Conservation (phyloP, 1,284 basidiomycete species). For the Ceratobasidium papillatum region DNA sequence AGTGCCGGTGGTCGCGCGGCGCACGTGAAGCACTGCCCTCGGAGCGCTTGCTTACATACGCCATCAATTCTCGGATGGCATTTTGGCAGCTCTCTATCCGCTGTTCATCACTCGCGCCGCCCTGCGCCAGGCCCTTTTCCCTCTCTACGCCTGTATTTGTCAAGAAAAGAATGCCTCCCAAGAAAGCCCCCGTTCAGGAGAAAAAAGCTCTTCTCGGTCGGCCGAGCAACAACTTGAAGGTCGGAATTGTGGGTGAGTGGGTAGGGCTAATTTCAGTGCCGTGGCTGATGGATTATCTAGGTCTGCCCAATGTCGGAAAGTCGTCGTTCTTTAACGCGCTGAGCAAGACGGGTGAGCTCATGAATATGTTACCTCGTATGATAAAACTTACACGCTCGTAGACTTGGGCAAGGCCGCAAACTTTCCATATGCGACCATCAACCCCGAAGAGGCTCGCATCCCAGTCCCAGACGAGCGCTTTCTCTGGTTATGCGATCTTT, state of each 20-base stretch:
- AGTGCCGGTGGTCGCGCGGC: not conserved
- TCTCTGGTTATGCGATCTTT: constrained; percentile 90
- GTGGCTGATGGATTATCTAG: constrained; percentile 53
- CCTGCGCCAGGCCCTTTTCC: constrained; percentile 12
- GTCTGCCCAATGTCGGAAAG: constrained; percentile 94
- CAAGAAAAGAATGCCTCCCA: constrained; percentile 79
- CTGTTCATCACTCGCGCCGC: constrained; percentile 2
- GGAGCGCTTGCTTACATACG: not conserved
- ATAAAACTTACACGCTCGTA: constrained; percentile 49
- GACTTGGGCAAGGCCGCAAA: constrained; percentile 98
- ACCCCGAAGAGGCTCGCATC: constrained; percentile 92
- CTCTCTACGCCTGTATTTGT: constrained; percentile 42
- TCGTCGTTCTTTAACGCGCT: constrained; percentile 95
- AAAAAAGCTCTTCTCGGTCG: constrained; percentile 89
- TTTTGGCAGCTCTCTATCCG: constrained; percentile 16
- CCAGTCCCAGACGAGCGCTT: constrained; percentile 97
- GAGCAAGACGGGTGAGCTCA: constrained; percentile 79
- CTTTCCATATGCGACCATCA: constrained; percentile 98
- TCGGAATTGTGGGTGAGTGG: constrained; percentile 93
- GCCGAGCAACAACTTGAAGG: constrained; percentile 93
- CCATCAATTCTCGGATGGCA: constrained; percentile 4
- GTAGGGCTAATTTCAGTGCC: constrained; percentile 43
- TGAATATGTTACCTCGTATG: constrained; percentile 43
- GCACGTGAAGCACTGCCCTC: constrained; percentile 7
- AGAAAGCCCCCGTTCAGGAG: constrained; percentile 71